Evolutionary conservation across 306 rosid species (phyloP), one percentile per base, ranked within the genome.

Genomic region (Medicago truncatula): DNA sequence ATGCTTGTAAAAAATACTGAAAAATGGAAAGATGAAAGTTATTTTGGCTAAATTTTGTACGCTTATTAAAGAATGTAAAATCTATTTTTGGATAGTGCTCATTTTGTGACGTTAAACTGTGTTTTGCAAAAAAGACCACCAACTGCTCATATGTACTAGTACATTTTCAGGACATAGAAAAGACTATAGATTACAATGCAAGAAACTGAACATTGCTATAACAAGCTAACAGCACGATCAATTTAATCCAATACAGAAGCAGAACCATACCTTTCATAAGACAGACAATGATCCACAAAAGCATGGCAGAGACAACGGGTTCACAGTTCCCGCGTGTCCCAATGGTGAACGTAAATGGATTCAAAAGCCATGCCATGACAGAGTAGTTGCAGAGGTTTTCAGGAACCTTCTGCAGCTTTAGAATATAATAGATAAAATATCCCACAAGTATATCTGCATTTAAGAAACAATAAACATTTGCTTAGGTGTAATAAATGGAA

Each of bases 241-340:
- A 40, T 56, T 21, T 64, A 40, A 76, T 65, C 13, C 53, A 56
- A 79, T 28, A 72, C 49, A 54, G 43, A 80, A 76, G 47, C 23
- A 41, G 76, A 85, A 77, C 82, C 79, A 83, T 90, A 95, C 99
- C 97, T 58, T 95, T 89, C 97, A 92, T 81, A 58, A 92, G 93
- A 80, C 99, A 95, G 61, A 89, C 79, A 67, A 90, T 60, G 84
- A 90, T 84, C 96, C 97, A 90, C 78, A 90, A 86, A 73, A 92
- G 80, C 91, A 84, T 54, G 36, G 96, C 97, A 85, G 97, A 95
- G 66, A 90, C 99, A 86, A 92, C 57, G 40, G 99, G 96, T 84
- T 95, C 97, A 77, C 97, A 92, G 87, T 95, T 95, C 50, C 96
- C 97, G 16, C 97, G 85, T 52, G 97, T 95, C 72, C 97, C 97